A percentile compares a stretch with the other conserved stretches of the same genome.
Evolutionary conservation across 805 yeast species (phyloP).

Genomic region (Lipomyces yamadae): DNA sequence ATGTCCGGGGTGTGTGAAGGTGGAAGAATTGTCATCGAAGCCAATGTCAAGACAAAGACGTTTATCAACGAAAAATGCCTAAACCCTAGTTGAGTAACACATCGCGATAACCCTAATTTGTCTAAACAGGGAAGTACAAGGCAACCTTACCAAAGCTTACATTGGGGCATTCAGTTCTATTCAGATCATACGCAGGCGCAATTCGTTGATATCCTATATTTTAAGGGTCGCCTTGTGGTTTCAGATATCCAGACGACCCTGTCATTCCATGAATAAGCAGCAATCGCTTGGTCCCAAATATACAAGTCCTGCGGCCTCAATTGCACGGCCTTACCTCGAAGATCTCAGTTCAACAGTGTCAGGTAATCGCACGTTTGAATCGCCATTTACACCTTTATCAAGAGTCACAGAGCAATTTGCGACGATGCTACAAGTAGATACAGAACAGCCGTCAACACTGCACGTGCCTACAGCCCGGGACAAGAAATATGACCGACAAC

Average conservation of each 20-base stretch:
- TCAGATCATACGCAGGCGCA: not conserved
- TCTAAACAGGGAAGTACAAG: not conserved
- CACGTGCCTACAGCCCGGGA: conserved; percentile 25
- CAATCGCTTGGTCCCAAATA: not conserved
- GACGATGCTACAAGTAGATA: not conserved
- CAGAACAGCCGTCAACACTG: not conserved
- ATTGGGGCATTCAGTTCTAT: no score
- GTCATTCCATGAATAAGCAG: not conserved
- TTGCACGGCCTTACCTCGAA: not conserved
- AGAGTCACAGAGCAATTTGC: not conserved
- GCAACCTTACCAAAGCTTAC: no score
- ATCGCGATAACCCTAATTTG: not conserved
- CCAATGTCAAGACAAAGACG: not conserved
- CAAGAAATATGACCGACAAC: conserved; percentile 56
- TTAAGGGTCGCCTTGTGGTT: not conserved
- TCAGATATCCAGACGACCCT: not conserved
- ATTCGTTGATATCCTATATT: not conserved
- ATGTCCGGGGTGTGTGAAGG: not conserved
- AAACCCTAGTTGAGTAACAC: not conserved
- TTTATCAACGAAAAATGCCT: not conserved
- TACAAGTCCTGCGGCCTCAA: not conserved
- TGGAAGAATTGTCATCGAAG: not conserved
- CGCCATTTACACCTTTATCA: not conserved
- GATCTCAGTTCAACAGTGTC: not conserved
- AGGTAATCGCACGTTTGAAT: not conserved